These are phyloP conservation scores for Aspergillus novoparasiticus DNA, from an alignment of 2,329 filamentous ascomycete genomes.

Conservation along the genomic window DNA sequence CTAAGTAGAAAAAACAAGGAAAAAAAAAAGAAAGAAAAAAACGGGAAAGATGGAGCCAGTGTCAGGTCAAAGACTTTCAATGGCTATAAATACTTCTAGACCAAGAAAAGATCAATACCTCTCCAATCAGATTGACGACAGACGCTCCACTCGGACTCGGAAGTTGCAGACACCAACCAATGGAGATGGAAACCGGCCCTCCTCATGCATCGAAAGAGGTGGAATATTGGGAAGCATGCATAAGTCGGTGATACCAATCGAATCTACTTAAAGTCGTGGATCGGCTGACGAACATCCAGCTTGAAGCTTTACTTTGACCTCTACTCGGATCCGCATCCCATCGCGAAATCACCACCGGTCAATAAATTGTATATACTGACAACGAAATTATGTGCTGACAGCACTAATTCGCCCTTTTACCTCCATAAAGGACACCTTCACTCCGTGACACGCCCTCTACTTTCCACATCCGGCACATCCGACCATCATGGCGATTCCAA, in stretches of 20 bases:
- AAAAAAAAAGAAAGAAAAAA: not conserved
- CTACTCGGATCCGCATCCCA: not conserved
- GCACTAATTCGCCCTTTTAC: not conserved
- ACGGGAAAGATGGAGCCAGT: not conserved
- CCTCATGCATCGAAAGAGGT: not conserved
- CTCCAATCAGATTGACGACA: not conserved
- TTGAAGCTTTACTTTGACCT: not conserved
- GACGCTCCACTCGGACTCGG: not conserved
- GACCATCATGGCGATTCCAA: constrained; percentile 25
- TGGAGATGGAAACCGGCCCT: not conserved
- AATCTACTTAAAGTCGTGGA: not conserved
- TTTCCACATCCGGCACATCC: not conserved
- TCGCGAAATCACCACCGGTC: not conserved
- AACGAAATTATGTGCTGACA: not conserved
- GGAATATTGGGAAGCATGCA: not conserved
- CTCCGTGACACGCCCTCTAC: not conserved
- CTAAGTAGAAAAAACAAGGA: not conserved
- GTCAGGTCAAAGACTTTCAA: not conserved
- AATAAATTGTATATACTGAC: no score
- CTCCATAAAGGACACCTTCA: not conserved
- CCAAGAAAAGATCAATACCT: not conserved
- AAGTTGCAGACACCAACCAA: not conserved
- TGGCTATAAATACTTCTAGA: not conserved
- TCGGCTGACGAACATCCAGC: not conserved
- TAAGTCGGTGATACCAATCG: not conserved